Evolutionary conservation across 305 asterid species (phyloP).

Genomic region (Andrographis paniculata): DNA sequence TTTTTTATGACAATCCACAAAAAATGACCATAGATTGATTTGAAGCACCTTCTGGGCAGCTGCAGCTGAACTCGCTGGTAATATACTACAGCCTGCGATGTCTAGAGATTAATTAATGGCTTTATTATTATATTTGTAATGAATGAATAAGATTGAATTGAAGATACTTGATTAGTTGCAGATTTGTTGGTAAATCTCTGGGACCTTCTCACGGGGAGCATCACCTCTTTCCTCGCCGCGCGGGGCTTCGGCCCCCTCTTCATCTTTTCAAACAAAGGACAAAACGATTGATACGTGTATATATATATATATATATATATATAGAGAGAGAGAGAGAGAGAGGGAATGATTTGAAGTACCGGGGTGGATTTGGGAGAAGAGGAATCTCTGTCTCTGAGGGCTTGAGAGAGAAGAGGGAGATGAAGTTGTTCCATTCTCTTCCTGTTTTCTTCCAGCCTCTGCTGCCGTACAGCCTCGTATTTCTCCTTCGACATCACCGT

Average conservation of each 20-base stretch:
- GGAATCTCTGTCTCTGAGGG: conserved; percentile 39
- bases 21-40: no score
- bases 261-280: conserved; percentile 35
- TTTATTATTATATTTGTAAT: neutral
- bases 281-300: neutral
- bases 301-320: neutral
- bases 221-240: conserved; percentile 44
- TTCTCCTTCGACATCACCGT: conserved; percentile 53
- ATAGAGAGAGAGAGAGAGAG: neutral
- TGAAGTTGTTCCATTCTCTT: conserved; percentile 75
- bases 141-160: neutral
- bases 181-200: conserved; percentile 48
- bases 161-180: no score
- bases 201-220: conserved; percentile 79
- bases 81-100: no score
- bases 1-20: no score
- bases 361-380: conserved; percentile 71
- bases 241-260: conserved; percentile 61
- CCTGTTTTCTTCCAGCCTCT: conserved; percentile 83
- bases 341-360: conserved; percentile 12
- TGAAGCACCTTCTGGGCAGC: conserved; percentile 65
- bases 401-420: conserved; percentile 69
- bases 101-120: no score
- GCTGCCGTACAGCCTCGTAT: conserved; percentile 56
- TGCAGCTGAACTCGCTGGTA: no score